Conservation (phyloP, 2,329 filamentous ascomycete species). For the Cryphonectria parasitica region DNA sequence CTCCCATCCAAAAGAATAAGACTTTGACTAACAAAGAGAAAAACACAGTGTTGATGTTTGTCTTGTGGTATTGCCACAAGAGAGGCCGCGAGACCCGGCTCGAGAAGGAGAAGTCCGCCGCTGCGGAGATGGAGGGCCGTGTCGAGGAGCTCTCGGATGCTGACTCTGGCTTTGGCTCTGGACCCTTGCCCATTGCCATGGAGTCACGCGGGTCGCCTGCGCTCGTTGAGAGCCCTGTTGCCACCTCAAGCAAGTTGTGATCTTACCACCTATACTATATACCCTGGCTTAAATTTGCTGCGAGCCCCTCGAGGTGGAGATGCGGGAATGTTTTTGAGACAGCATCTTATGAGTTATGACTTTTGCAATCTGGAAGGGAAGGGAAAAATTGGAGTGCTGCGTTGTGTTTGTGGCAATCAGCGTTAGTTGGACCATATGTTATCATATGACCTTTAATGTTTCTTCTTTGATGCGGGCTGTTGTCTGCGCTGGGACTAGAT, state of each 20-base stretch:
- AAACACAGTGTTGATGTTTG: conserved; percentile 77
- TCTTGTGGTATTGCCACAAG: conserved; percentile 98
- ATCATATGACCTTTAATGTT: background rate
- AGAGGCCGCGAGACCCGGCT: conserved; percentile 85
- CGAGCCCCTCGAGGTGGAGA: background rate
- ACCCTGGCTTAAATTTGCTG: background rate
- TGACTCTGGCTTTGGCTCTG: conserved; percentile 19
- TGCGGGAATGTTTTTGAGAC: background rate
- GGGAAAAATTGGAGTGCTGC: background rate
- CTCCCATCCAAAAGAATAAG: background rate
- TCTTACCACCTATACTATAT: background rate
- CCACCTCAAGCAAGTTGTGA: conserved; percentile 14
- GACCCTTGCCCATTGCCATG: conserved; percentile 5
- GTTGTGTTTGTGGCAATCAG: background rate
- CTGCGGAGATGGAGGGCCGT: conserved; percentile 35
- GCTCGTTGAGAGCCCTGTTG: conserved; percentile 18
- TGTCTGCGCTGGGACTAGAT: background rate
- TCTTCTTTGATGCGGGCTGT: background rate
- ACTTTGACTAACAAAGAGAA: conserved; percentile 21
- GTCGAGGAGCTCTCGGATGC: conserved; percentile 54
- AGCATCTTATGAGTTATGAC: conserved; percentile 6
- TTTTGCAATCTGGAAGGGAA: background rate
- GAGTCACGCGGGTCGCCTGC: conserved; percentile 23
- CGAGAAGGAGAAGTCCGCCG: conserved; percentile 53
- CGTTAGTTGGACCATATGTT: background rate